Conservation (phyloP, 2,329 filamentous ascomycete genomes). For the Xylariaceae sp. region DNA sequence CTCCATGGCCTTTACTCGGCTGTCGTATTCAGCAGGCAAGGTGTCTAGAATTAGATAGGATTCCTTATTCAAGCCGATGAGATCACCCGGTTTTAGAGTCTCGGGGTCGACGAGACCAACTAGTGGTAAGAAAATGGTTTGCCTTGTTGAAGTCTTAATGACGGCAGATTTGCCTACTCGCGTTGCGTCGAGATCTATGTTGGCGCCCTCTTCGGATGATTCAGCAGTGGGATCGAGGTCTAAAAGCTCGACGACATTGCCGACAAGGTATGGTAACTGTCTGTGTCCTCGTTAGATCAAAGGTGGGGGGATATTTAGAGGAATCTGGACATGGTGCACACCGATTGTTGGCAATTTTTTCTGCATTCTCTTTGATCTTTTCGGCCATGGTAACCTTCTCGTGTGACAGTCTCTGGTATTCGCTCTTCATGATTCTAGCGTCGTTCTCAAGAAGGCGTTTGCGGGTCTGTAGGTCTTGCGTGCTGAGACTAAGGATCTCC, state of each 20-base stretch:
- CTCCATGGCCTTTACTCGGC: constrained; percentile 99
- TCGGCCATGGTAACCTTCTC: constrained; percentile 95
- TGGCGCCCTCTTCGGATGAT: constrained; percentile 94
- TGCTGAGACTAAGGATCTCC: constrained; percentile 88
- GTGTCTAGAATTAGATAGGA: constrained; percentile 97
- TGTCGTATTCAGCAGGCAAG: constrained; percentile 95
- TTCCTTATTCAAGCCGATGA: constrained; percentile 98
- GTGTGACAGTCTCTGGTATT: constrained; percentile 87
- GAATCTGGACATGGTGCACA: constrained; percentile 38
- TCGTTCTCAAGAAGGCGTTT: constrained; percentile 94
- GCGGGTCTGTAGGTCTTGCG: constrained; percentile 88
- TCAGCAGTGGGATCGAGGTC: constrained; percentile 95
- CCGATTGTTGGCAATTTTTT: constrained; percentile 99
- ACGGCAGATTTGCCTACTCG: constrained; percentile 96
- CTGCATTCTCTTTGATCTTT: constrained; percentile 98
- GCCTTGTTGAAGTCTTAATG: constrained; percentile 97
- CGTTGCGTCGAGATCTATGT: constrained; percentile 95
- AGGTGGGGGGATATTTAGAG: neutral
- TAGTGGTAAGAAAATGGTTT: constrained; percentile 96
- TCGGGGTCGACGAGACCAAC: constrained; percentile 96
- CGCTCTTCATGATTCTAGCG: constrained; percentile 96
- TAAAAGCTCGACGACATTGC: constrained; percentile 94
- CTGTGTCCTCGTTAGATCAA: constrained; percentile 42
- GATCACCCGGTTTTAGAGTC: constrained; percentile 87
- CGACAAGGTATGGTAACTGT: constrained; percentile 95